phyloP scores from a whole-genome alignment of 2,329 filamentous ascomycete species.

The Periconia sp. region DNA sequence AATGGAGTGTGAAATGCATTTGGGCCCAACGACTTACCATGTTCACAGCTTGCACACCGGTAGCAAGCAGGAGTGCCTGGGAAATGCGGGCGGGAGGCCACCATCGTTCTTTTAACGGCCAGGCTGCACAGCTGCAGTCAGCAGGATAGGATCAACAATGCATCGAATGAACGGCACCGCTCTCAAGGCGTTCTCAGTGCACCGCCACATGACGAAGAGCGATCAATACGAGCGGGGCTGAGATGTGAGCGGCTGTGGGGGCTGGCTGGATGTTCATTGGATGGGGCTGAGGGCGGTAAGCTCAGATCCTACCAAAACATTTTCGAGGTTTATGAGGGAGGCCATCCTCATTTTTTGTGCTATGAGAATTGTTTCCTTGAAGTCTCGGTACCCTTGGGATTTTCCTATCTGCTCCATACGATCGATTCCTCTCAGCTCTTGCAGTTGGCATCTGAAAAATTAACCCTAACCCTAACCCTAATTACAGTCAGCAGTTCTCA shows the following conservation, averaged over 20 bases:
- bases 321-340: too few relatives aligned
- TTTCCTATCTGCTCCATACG: neutral
- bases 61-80: slow-evolving; percentile 19
- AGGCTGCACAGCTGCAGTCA: slow-evolving; percentile 20
- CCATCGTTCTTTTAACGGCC: slow-evolving; percentile 19
- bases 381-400: too few relatives aligned
- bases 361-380: too few relatives aligned
- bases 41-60: slow-evolving; percentile 6
- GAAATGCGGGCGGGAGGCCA: slow-evolving; percentile 5
- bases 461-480: neutral
- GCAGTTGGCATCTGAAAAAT: neutral
- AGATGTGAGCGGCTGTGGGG: slow-evolving; percentile 4
- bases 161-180: slow-evolving; percentile 6
- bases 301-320: too few relatives aligned
- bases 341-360: too few relatives aligned
- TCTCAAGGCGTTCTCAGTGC: slow-evolving; percentile 10
- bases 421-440: neutral
- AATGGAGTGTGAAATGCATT: neutral
- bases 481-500: neutral
- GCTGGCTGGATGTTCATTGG: slow-evolving; percentile 3
- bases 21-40: slow-evolving; percentile 21
- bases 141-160: neutral
- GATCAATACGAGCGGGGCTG: slow-evolving; percentile 9
- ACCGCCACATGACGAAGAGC: slow-evolving; percentile 13
- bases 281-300: neutral